phyloP scores from a whole-genome alignment of 2,329 filamentous ascomycete genomes.

The Aspergillus udagawae region DNA sequence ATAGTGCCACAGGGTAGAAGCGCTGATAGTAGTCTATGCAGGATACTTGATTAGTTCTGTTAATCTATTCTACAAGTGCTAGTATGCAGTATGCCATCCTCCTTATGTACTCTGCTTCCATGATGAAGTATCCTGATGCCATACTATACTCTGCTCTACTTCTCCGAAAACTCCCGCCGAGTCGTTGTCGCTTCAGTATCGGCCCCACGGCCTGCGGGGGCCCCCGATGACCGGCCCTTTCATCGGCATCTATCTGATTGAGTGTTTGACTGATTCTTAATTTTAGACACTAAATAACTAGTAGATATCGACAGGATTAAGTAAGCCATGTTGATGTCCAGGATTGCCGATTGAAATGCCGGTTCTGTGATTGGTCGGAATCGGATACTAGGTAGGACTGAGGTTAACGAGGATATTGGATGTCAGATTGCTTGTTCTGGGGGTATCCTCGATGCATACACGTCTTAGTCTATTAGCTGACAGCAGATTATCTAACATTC shows the following conservation, averaged over 20 bases:
- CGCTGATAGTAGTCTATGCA: neutral
- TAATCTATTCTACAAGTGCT: neutral
- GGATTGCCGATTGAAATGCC: neutral
- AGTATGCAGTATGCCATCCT: neutral
- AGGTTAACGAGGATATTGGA: too few species aligned
- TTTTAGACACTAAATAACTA: neutral
- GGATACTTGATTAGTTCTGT: too few species aligned
- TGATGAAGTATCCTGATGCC: neutral
- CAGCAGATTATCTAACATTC: too few species aligned
- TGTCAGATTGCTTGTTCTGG: too few species aligned
- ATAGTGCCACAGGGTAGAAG: too few species aligned
- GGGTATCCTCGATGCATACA: too few species aligned
- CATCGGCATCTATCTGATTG: neutral
- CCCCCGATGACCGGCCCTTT: conserved; percentile 4
- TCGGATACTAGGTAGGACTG: too few species aligned
- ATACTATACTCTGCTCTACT: neutral
- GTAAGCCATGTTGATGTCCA: neutral
- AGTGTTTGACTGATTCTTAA: neutral
- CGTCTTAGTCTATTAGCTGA: too few species aligned
- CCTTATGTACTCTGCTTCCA: neutral
- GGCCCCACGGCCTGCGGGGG: neutral
- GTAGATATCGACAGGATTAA: neutral
- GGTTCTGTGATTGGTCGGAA: neutral
- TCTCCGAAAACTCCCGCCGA: neutral
- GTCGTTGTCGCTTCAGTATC: neutral